Evolutionary conservation across 768 basidiomycete species (phyloP).

Genomic region (Suillus variegatus): DNA sequence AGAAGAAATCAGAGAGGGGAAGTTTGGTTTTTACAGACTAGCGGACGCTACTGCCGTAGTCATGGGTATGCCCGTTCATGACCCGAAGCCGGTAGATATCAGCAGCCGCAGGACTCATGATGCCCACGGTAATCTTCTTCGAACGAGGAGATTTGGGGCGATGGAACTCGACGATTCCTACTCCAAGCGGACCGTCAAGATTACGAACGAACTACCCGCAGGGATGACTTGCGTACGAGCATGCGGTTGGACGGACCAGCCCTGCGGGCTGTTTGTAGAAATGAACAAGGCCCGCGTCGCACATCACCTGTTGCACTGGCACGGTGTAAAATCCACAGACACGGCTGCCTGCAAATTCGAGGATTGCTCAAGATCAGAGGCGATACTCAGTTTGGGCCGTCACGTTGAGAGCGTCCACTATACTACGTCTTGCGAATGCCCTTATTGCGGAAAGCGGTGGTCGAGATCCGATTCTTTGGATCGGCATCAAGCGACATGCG

Average conservation of each 20-base stretch:
- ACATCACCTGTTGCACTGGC: not conserved
- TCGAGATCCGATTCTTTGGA: not conserved
- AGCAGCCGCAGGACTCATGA: not conserved
- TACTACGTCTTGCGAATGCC: not conserved
- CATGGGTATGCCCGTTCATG: not conserved
- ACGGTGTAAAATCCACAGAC: not conserved
- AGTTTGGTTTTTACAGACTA: not conserved
- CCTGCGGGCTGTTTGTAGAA: not conserved
- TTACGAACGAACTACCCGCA: not conserved
- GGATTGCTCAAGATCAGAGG: not conserved
- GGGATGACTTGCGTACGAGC: not conserved
- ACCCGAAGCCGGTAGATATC: not conserved
- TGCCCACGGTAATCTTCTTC: not conserved
- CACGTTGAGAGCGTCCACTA: not conserved
- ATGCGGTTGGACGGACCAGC: not conserved
- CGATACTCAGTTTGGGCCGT: not conserved
- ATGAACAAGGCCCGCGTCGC: not conserved
- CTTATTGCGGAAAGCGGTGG: not conserved
- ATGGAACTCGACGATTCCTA: constrained; percentile 3
- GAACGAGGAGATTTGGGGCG: not conserved
- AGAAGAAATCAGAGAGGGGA: not conserved
- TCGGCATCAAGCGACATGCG: not conserved
- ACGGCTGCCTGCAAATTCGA: not conserved
- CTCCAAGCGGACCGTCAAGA: not conserved
- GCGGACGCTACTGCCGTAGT: not conserved